Evolutionary conservation across 371 early-diverging fungal species (phyloP).

Genomic region (Batkoa obscura): DNA sequence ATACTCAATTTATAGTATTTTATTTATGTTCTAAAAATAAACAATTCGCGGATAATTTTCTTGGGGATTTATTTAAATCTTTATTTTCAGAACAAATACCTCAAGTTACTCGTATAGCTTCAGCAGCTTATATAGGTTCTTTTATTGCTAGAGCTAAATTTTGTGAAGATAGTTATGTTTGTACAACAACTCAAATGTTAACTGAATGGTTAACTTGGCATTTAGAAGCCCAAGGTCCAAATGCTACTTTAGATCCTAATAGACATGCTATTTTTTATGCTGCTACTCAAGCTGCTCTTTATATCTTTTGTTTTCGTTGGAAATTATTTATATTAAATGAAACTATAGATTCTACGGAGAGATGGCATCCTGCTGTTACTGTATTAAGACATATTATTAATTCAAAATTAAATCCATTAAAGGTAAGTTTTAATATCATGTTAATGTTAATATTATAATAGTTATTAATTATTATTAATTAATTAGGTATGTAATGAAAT

Average conservation of each 20-base stretch:
- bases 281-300: slow-evolving; percentile 72
- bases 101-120: slow-evolving; percentile 48
- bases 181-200: slow-evolving; percentile 38
- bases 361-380: slow-evolving; percentile 31
- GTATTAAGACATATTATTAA: slow-evolving; percentile 55
- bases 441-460: no score
- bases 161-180: slow-evolving; percentile 33
- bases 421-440: no score
- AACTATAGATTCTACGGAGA: slow-evolving; percentile 8
- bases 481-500: slow-evolving; percentile 52
- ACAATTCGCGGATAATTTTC: slow-evolving; percentile 48
- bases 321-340: slow-evolving; percentile 24
- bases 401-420: slow-evolving; percentile 69
- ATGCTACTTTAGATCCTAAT: slow-evolving; percentile 18
- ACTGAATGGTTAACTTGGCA: slow-evolving; percentile 44
- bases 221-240: slow-evolving; percentile 22
- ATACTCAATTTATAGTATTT: slow-evolving; percentile 82
- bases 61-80: slow-evolving; percentile 50
- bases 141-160: slow-evolving; percentile 78
- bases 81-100: slow-evolving; percentile 36
- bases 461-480: no score
- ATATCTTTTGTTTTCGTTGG: slow-evolving; percentile 91
- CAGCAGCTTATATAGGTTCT: slow-evolving; percentile 67
- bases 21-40: slow-evolving; percentile 49
- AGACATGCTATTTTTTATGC: slow-evolving; percentile 65